Percentiles rank a stretch among this genome's conserved stretches.
These are phyloP conservation scores for Aspergillus brunneoviolaceus DNA, from an alignment of 2,329 filamentous ascomycete species.

Conservation along the genomic window DNA sequence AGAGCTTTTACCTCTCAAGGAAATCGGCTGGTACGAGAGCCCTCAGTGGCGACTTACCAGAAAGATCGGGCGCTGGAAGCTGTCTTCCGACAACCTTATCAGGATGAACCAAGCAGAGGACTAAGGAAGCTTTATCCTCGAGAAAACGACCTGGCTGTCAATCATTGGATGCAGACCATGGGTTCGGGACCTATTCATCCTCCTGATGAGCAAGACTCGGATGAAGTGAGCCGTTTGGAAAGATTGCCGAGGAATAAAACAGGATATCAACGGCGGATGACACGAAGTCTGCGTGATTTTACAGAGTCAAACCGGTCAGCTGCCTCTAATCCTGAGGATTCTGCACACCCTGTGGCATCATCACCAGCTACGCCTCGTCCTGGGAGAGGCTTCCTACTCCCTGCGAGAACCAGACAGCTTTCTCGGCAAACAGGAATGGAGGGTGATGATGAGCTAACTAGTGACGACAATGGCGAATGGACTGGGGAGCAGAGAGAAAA, in stretches of 20 bases:
- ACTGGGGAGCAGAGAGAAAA: conserved; percentile 19
- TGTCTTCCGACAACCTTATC: conserved; percentile 74
- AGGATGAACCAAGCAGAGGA: conserved; percentile 59
- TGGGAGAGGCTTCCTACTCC: conserved; percentile 24
- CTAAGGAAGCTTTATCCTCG: conserved; percentile 63
- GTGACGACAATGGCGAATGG: conserved; percentile 67
- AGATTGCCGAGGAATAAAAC: conserved; percentile 50
- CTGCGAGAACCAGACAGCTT: conserved; percentile 42
- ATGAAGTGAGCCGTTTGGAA: conserved; percentile 60
- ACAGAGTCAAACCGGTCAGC: conserved; percentile 55
- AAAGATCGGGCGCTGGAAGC: conserved; percentile 90
- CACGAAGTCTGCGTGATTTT: conserved; percentile 43
- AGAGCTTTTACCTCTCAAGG: conserved; percentile 72
- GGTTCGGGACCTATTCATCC: conserved; percentile 56
- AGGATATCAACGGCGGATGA: conserved; percentile 44
- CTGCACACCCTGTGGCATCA: conserved; percentile 32
- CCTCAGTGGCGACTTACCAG: conserved; percentile 82
- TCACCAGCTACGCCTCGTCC: conserved; percentile 40
- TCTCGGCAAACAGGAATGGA: conserved; percentile 74
- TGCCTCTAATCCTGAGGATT: conserved; percentile 58
- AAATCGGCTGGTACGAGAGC: conserved; percentile 67
- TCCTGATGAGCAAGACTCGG: conserved; percentile 61
- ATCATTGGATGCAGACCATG: conserved; percentile 81
- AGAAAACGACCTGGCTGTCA: conserved; percentile 77
- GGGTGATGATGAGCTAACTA: conserved; percentile 85